Conservation (phyloP, 1,284 basidiomycete genomes). For the Sparassis latifolia region DNA sequence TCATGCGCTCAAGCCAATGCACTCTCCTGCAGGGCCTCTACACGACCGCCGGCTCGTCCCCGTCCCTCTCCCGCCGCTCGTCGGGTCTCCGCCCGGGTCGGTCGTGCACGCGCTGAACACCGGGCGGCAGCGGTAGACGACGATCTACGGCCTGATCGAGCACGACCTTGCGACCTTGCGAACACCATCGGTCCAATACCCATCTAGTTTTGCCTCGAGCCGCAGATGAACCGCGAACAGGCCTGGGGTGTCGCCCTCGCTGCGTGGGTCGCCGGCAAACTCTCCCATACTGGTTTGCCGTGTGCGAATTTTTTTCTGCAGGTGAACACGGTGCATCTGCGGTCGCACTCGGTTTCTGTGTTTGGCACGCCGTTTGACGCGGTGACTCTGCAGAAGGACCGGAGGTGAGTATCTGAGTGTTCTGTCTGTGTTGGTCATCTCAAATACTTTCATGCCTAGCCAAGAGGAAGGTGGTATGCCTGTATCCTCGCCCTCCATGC, state of each 20-base stretch:
- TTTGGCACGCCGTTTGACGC: conserved; percentile 39
- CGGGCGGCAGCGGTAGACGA: conserved; percentile 30
- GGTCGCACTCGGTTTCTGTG: conserved; percentile 70
- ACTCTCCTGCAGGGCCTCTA: conserved; percentile 46
- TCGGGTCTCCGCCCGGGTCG: conserved; percentile 16
- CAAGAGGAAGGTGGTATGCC: conserved; percentile 7
- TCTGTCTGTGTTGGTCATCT: too few relatives aligned
- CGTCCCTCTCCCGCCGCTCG: conserved; percentile 6
- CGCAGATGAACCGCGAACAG: conserved; percentile 32
- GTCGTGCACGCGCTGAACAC: conserved; percentile 27
- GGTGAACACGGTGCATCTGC: conserved; percentile 43
- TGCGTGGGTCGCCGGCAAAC: background rate
- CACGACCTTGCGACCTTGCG: conserved; percentile 47
- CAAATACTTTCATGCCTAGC: conserved; percentile 5
- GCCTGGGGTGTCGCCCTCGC: conserved; percentile 1
- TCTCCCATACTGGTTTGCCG: conserved; percentile 26
- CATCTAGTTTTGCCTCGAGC: conserved; percentile 58
- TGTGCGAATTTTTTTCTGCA: conserved; percentile 59
- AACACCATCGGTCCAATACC: conserved; percentile 54
- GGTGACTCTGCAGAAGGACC: conserved; percentile 23
- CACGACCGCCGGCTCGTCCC: conserved; percentile 37
- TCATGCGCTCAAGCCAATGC: conserved; percentile 56
- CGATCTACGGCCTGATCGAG: conserved; percentile 58
- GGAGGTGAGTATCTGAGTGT: conserved; percentile 33
- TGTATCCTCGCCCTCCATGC: background rate